phyloP scores from a whole-genome alignment of 139 green algal species.

The Astrephomene gubernaculifera region DNA sequence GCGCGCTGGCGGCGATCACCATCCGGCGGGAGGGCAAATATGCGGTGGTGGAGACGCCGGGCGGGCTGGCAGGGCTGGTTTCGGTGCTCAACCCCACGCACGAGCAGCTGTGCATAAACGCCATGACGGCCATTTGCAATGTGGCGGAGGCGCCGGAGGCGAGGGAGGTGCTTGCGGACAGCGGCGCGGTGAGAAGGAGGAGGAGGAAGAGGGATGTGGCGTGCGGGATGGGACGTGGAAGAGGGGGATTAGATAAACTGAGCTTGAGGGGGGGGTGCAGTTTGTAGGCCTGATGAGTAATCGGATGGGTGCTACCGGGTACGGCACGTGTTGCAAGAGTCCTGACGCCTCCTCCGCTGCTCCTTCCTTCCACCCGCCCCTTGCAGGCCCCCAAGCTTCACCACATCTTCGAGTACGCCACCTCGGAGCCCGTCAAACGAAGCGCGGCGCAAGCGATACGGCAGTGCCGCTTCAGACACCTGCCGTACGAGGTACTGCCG shows the following conservation, averaged over 20 bases:
- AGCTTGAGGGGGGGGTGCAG: not conserved
- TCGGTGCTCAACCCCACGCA: constrained; percentile 20
- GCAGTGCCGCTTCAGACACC: constrained; percentile 57
- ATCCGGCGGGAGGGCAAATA: constrained; percentile 63
- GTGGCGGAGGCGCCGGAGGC: constrained; percentile 48
- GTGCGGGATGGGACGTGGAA: too few relatives aligned
- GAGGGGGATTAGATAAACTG: not conserved
- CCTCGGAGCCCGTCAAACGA: constrained; percentile 31
- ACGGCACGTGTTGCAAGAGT: too few relatives aligned
- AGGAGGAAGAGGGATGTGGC: too few relatives aligned
- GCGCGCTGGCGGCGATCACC: constrained; percentile 59
- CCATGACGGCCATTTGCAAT: constrained; percentile 41
- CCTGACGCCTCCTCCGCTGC: too few relatives aligned
- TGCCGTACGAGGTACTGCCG: constrained; percentile 48
- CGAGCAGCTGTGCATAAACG: constrained; percentile 46
- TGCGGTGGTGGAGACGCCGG: constrained; percentile 49
- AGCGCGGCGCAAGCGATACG: constrained; percentile 51
- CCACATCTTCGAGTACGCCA: constrained; percentile 33
- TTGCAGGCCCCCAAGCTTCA: constrained; percentile 20
- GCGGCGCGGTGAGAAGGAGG: constrained; percentile 42
- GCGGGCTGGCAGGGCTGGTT: constrained; percentile 14
- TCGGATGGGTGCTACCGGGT: not conserved
- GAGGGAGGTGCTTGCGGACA: constrained; percentile 20
- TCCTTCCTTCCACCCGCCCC: not conserved
- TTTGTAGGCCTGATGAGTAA: not conserved